Percentiles rank a stretch among this genome's conserved stretches.
These are phyloP conservation scores for Aspergillus indologenus DNA, from an alignment of 495 filamentous ascomycete species.

Conservation along the genomic window DNA sequence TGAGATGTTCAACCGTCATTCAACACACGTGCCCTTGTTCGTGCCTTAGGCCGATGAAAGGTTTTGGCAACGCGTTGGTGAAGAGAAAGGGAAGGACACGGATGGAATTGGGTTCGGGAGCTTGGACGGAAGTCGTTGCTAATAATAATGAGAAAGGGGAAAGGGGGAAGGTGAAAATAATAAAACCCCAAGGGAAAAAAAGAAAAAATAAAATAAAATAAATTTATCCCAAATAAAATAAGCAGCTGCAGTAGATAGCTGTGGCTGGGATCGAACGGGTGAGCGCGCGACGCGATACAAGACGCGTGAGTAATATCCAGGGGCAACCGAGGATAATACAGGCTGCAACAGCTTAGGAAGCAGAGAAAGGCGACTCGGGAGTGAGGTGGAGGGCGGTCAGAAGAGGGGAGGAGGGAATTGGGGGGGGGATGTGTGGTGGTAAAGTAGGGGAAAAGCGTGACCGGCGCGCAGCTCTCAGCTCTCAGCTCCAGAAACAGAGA, in stretches of 20 bases:
- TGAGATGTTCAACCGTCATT: background rate
- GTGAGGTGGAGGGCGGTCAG: conserved; percentile 15
- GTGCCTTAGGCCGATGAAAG: conserved; percentile 22
- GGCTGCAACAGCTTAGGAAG: background rate
- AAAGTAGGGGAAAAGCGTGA: conserved; percentile 28
- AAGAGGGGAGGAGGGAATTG: conserved; percentile 16
- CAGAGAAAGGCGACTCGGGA: conserved; percentile 10
- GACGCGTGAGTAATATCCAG: conserved; percentile 24
- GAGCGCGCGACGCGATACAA: conserved; percentile 30
- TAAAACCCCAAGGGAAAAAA: conserved; percentile 14
- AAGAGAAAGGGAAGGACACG: background rate
- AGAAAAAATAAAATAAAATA: conserved; percentile 16
- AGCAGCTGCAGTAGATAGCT: conserved; percentile 16
- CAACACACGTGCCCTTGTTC: conserved; percentile 13
- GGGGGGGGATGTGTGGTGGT: conserved; percentile 23
- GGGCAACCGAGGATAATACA: conserved; percentile 6
- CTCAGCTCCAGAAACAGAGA: conserved; percentile 38
- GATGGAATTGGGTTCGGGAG: background rate
- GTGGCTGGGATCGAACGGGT: conserved; percentile 21
- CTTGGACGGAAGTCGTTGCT: conserved; percentile 6
- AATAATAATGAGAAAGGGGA: conserved; percentile 10
- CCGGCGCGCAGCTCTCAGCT: conserved; percentile 26
- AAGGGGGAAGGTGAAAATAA: conserved; percentile 12
- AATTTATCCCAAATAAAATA: conserved; percentile 13
- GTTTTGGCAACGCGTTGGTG: background rate